Evolutionary conservation across 2,329 filamentous ascomycete species (phyloP).

Genomic region (Juglanconis oblonga): DNA sequence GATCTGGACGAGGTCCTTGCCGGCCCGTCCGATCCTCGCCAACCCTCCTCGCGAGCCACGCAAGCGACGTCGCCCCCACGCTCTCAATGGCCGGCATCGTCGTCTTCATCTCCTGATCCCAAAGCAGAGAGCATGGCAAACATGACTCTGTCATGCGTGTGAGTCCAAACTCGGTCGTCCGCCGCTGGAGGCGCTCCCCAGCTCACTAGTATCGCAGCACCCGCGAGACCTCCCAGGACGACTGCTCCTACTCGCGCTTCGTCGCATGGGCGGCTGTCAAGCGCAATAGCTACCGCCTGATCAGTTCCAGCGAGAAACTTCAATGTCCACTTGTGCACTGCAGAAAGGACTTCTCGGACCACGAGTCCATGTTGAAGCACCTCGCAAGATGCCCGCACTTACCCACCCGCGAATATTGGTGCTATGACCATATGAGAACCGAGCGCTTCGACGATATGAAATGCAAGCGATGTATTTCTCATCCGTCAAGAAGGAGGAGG

Average conservation of each 20-base stretch:
- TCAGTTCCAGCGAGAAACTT: conserved; percentile 45
- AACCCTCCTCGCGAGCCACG: background rate
- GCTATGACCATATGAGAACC: conserved; percentile 50
- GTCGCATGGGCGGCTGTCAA: conserved; percentile 56
- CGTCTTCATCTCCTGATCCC: background rate
- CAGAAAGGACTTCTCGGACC: conserved; percentile 45
- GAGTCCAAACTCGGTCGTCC: background rate
- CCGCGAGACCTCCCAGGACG: conserved; percentile 42
- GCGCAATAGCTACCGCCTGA: conserved; percentile 47
- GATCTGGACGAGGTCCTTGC: conserved; percentile 8
- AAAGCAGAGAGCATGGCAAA: background rate
- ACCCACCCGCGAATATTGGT: conserved; percentile 51
- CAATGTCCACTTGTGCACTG: conserved; percentile 53
- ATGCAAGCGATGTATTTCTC: conserved; percentile 48
- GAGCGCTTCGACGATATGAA: conserved; percentile 52
- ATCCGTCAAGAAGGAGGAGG: conserved; percentile 48
- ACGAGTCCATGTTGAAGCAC: conserved; percentile 54
- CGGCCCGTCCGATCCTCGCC: conserved; percentile 10
- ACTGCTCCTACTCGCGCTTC: conserved; percentile 53
- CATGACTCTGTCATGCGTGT: conserved; percentile 16
- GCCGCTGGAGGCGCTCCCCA: background rate
- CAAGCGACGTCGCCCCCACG: background rate
- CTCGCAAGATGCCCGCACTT: conserved; percentile 48
- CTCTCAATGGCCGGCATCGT: conserved; percentile 4
- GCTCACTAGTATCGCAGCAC: conserved; percentile 30